Percentiles rank a stretch among this genome's conserved stretches.
Evolutionary conservation across 495 filamentous ascomycete species (phyloP).

Genomic region (Podospora anserina): DNA sequence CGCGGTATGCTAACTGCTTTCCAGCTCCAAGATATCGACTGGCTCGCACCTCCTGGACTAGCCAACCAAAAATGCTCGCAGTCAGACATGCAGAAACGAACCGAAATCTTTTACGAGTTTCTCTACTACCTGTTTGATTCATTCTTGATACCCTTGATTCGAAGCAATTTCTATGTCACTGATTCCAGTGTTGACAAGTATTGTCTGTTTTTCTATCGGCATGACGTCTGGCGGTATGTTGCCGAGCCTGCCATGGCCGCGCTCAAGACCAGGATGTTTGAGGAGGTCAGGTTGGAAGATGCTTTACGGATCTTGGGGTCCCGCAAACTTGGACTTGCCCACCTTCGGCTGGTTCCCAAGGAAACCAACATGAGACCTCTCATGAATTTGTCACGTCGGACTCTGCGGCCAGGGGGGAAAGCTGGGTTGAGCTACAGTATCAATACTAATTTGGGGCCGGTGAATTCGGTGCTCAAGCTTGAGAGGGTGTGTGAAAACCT

Average conservation of each 20-base stretch:
- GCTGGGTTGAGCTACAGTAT: constrained; percentile 67
- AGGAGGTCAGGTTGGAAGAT: constrained; percentile 62
- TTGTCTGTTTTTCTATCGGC: constrained; percentile 87
- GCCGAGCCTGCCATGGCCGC: constrained; percentile 66
- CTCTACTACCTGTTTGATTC: constrained; percentile 93
- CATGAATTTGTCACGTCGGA: constrained; percentile 72
- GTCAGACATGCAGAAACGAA: constrained; percentile 73
- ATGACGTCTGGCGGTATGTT: constrained; percentile 81
- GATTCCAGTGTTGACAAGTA: constrained; percentile 80
- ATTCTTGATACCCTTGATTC: constrained; percentile 80
- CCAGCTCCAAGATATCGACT: constrained; percentile 64
- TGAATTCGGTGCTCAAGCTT: constrained; percentile 70
- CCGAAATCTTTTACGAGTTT: constrained; percentile 77
- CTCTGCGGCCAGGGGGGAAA: constrained; percentile 50
- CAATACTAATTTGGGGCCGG: constrained; percentile 74
- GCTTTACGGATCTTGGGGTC: constrained; percentile 58
- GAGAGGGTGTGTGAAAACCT: constrained; percentile 55
- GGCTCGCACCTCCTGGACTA: constrained; percentile 61
- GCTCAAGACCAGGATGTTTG: constrained; percentile 73
- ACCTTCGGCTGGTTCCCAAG: constrained; percentile 80
- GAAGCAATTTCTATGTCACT: constrained; percentile 88
- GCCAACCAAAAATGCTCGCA: constrained; percentile 55
- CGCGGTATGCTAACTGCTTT: neutral
- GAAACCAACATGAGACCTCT: constrained; percentile 66
- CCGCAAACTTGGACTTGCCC: constrained; percentile 68